Conservation (phyloP, 129 eudicot species). For the Ambrosia trifida region DNA sequence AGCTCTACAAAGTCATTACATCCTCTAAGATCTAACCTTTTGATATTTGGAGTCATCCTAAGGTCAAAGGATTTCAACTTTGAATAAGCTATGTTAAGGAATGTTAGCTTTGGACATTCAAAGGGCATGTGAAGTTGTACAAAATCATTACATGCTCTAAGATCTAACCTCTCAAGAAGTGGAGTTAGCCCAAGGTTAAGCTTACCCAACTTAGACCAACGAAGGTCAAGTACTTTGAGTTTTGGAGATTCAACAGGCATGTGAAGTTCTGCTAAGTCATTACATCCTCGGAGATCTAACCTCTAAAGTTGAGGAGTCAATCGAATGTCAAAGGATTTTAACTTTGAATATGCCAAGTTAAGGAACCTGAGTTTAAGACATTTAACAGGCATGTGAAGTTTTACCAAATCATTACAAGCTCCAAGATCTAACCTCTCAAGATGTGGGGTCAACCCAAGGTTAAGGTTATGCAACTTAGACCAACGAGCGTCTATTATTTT, state of each 20-base stretch:
- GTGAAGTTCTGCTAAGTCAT: background rate
- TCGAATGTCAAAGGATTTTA: background rate
- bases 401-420: background rate
- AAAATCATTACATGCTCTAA: background rate
- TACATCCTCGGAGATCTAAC: background rate
- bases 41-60: background rate
- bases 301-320: slow-evolving; percentile 8
- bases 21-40: background rate
- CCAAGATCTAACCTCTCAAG: slow-evolving; percentile 12
- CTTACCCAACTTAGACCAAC: slow-evolving; percentile 4
- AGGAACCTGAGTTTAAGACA: slow-evolving; percentile 8
- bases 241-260: background rate
- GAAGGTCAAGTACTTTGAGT: background rate
- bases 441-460: slow-evolving; percentile 12
- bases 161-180: slow-evolving; percentile 12
- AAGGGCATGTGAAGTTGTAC: slow-evolving; percentile 12
- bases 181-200: slow-evolving; percentile 19
- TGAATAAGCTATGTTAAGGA: background rate
- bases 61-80: slow-evolving; percentile 4
- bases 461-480: background rate
- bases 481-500: background rate
- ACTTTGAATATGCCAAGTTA: background rate
- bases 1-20: slow-evolving; percentile 5
- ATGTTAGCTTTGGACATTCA: background rate
- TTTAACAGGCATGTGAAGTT: slow-evolving; percentile 9